phyloP scores from a whole-genome alignment of 73 alveolate species.

The Diophrys sp. region DNA sequence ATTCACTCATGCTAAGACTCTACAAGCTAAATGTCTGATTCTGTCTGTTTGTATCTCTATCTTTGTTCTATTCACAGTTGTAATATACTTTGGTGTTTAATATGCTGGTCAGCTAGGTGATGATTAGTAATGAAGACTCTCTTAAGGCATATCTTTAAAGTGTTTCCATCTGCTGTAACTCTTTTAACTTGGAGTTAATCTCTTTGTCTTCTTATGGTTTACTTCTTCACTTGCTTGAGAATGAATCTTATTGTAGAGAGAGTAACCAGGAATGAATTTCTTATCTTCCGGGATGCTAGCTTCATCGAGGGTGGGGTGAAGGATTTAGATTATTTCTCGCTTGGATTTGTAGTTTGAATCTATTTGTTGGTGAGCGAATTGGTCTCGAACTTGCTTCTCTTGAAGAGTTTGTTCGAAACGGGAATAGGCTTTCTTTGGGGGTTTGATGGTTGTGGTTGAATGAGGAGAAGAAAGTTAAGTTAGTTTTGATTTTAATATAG shows the following conservation, averaged over 20 bases:
- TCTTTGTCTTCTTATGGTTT: not conserved
- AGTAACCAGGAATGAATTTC: not conserved
- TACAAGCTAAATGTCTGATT: no score
- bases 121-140: no score
- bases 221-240: not conserved
- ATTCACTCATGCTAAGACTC: no score
- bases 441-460: no score
- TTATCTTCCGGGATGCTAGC: slow-evolving; percentile 24
- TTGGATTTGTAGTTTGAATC: slow-evolving; percentile 9
- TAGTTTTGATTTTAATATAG: no score
- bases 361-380: not conserved
- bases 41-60: no score
- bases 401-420: not conserved
- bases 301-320: slow-evolving; percentile 43
- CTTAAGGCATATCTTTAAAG: slow-evolving; percentile 20
- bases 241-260: not conserved
- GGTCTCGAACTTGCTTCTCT: not conserved
- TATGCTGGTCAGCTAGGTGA: no score
- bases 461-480: no score
- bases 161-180: slow-evolving; percentile 29
- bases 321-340: slow-evolving; percentile 42
- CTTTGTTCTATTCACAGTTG: no score
- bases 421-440: no score
- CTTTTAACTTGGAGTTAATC: not conserved
- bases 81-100: no score